Percentiles rank a stretch among this genome's conserved stretches.
These are phyloP conservation scores for Pascua sp. DNA, from an alignment of 1,284 basidiomycete species.

Conservation along the genomic window DNA sequence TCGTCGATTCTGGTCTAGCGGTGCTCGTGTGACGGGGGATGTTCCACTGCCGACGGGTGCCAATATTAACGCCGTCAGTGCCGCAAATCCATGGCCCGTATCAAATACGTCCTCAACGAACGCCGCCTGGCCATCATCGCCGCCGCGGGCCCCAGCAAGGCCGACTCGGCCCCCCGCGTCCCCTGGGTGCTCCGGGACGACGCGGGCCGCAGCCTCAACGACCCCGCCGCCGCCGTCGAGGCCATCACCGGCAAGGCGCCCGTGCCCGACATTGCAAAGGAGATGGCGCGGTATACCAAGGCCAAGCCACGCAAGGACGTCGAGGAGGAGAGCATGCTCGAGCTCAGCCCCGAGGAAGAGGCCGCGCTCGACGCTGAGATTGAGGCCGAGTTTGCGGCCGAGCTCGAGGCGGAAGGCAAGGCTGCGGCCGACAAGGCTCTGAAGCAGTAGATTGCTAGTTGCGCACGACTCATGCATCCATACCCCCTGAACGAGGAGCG, in stretches of 20 bases:
- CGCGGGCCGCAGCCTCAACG: not conserved
- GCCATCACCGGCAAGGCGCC: slow-evolving; percentile 7
- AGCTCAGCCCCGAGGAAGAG: slow-evolving; percentile 19
- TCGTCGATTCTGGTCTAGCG: too few species aligned
- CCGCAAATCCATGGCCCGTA: slow-evolving; percentile 93
- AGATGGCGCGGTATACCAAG: not conserved
- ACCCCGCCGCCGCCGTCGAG: slow-evolving; percentile 10
- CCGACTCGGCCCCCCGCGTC: not conserved
- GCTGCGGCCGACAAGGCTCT: slow-evolving; percentile 28
- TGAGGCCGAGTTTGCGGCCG: slow-evolving; percentile 35
- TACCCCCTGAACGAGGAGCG: too few species aligned
- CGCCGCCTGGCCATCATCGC: slow-evolving; percentile 72
- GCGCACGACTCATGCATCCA: too few species aligned
- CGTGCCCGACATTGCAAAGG: slow-evolving; percentile 1
- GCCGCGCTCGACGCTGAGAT: slow-evolving; percentile 19
- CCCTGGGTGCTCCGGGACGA: slow-evolving; percentile 5
- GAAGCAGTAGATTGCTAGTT: not conserved
- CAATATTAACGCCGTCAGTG: slow-evolving; percentile 55
- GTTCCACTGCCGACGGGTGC: too few species aligned
- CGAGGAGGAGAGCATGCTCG: slow-evolving; percentile 12
- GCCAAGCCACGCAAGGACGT: slow-evolving; percentile 1
- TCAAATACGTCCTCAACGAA: slow-evolving; percentile 91
- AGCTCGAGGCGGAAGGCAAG: slow-evolving; percentile 24
- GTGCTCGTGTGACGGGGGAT: too few species aligned
- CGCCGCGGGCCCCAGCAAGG: slow-evolving; percentile 31